Percentiles rank a stretch among this genome's conserved stretches.
Conservation (phyloP, 1,139 yeast genomes). For the Suhomyces bribrorum region DNA sequence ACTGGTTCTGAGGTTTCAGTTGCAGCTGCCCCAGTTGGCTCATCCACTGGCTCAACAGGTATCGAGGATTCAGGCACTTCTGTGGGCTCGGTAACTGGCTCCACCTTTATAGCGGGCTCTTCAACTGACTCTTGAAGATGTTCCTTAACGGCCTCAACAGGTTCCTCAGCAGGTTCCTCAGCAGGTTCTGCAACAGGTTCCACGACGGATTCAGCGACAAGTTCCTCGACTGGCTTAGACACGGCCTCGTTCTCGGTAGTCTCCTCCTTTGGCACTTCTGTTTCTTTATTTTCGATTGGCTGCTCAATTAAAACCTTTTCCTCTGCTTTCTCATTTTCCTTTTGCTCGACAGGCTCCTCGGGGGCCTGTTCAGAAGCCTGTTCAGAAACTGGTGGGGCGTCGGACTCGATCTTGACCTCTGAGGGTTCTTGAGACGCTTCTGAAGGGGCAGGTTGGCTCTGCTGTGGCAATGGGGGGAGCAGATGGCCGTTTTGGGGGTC, state of each 20-base stretch:
- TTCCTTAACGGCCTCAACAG: constrained; percentile 5
- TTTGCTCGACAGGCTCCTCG: constrained; percentile 3
- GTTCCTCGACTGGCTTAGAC: no score
- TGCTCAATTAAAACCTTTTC: no score
- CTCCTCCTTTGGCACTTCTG: constrained; percentile 1
- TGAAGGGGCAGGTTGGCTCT: no score
- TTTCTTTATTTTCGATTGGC: constrained; percentile 8
- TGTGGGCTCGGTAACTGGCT: no score
- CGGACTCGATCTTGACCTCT: neutral
- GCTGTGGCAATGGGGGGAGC: constrained; percentile 1
- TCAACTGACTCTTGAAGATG: neutral
- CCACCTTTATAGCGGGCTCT: no score
- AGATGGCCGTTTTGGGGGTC: neutral
- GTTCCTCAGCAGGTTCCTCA: constrained; percentile 10
- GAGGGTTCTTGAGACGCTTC: constrained; percentile 1
- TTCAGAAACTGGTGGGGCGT: neutral
- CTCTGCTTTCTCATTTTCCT: neutral
- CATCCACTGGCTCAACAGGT: no score
- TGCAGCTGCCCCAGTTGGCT: no score
- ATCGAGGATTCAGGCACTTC: no score
- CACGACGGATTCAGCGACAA: no score
- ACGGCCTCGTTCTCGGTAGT: constrained; percentile 1
- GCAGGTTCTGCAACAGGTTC: constrained; percentile 6
- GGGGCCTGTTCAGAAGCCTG: neutral
- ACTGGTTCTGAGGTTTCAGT: no score